A percentile compares a stretch with the other conserved stretches of the same genome.
These are phyloP conservation scores for Phytophthora meadii DNA, from an alignment of 352 stramenopile species.

Conservation along the genomic window DNA sequence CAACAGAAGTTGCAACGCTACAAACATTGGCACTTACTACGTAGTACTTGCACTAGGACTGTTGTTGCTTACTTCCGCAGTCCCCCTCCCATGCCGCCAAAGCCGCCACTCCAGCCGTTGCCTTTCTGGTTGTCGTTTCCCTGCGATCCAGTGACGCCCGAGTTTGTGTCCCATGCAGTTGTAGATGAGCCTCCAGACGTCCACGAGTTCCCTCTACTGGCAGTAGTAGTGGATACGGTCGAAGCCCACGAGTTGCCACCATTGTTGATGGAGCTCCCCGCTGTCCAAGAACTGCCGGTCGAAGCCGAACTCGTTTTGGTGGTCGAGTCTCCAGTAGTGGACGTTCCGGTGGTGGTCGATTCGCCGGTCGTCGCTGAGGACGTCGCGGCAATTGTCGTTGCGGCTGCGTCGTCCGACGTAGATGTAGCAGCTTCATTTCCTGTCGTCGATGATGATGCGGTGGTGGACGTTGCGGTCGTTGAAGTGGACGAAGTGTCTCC, in stretches of 20 bases:
- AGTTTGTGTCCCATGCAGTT: constrained; percentile 7
- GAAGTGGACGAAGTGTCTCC: constrained; percentile 12
- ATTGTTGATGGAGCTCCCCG: constrained; percentile 1
- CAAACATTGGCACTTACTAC: no score
- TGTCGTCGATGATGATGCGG: constrained; percentile 10
- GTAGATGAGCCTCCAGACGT: constrained; percentile 11
- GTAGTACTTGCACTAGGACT: no score
- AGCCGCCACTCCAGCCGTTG: constrained; percentile 34
- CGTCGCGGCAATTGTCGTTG: background rate
- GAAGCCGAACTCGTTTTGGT: constrained; percentile 2
- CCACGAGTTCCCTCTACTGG: constrained; percentile 3
- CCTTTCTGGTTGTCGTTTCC: constrained; percentile 18
- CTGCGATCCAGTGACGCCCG: constrained; percentile 12
- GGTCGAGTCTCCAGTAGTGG: constrained; percentile 2
- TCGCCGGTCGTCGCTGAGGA: background rate
- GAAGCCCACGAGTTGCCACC: constrained; percentile 16
- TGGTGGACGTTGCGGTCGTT: constrained; percentile 22
- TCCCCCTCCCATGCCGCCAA: constrained; percentile 28
- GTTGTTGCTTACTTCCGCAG: constrained; percentile 17
- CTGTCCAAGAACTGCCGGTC: constrained; percentile 7
- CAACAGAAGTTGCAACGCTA: no score
- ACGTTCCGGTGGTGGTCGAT: constrained; percentile 3
- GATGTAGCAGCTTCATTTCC: constrained; percentile 21
- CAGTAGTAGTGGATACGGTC: background rate
- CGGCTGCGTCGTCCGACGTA: constrained; percentile 3